Evolutionary conservation across 352 stramenopile species (phyloP).

Genomic region (Thraustochytrium striatum): DNA sequence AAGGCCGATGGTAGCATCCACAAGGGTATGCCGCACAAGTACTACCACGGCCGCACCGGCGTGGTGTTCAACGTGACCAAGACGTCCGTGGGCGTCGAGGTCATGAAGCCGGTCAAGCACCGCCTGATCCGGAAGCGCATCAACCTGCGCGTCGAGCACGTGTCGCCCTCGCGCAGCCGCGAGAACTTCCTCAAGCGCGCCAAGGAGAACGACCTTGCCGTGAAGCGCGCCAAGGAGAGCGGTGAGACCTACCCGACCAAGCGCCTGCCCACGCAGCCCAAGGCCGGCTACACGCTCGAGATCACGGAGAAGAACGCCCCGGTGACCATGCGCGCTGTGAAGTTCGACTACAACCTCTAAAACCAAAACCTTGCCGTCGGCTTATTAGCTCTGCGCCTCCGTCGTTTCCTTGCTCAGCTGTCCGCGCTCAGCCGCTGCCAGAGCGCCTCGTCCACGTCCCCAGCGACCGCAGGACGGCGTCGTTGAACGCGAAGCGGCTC

Average conservation of each 20-base stretch:
- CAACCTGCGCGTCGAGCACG: slow-evolving; percentile 98
- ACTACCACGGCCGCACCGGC: slow-evolving; percentile 98
- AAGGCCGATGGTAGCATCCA: slow-evolving; percentile 97
- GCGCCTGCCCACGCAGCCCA: slow-evolving; percentile 53
- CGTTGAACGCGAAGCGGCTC: not conserved
- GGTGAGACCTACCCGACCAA: slow-evolving; percentile 58
- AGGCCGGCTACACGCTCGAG: slow-evolving; percentile 49
- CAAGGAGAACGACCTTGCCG: slow-evolving; percentile 96
- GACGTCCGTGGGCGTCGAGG: slow-evolving; percentile 92
- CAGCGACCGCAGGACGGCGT: not conserved
- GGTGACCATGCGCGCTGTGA: slow-evolving; percentile 44
- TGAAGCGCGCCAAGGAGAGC: slow-evolving; percentile 87
- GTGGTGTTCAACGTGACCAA: slow-evolving; percentile 99
- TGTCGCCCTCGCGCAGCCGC: slow-evolving; percentile 95
- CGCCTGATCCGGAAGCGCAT: slow-evolving; percentile 99
- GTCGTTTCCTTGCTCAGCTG: no score
- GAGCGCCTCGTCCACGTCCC: not conserved
- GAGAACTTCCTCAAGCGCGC: slow-evolving; percentile 95
- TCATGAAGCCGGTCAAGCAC: slow-evolving; percentile 97
- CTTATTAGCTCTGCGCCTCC: no score
- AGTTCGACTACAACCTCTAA: slow-evolving; percentile 51
- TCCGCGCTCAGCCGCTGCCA: not conserved
- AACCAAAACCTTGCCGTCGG: no score
- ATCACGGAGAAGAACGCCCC: slow-evolving; percentile 47
- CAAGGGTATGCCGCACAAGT: slow-evolving; percentile 99